Conservation (phyloP, 352 stramenopile species). For the Plasmopara muralis region DNA sequence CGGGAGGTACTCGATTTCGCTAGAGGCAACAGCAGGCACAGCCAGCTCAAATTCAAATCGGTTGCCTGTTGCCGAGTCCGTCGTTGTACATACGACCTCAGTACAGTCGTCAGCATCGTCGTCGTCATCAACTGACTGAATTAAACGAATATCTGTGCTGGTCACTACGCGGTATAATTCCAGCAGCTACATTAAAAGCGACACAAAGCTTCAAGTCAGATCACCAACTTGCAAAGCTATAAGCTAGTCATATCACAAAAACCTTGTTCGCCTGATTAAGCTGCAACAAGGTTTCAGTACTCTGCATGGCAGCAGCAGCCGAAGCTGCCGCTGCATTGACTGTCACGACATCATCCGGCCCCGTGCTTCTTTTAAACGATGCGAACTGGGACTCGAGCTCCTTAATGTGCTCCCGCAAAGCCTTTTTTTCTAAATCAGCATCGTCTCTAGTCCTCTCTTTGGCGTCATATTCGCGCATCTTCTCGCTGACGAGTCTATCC, state of each 20-base stretch:
- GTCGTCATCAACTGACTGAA: conserved; percentile 51
- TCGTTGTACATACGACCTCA: conserved; percentile 59
- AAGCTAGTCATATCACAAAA: background rate
- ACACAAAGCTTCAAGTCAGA: background rate
- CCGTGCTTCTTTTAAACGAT: conserved; percentile 38
- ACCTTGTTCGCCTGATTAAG: conserved; percentile 73
- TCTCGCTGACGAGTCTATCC: conserved; percentile 43
- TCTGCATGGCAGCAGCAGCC: conserved; percentile 29
- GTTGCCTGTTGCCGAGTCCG: conserved; percentile 57
- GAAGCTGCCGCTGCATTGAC: conserved; percentile 28
- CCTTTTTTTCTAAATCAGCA: conserved; percentile 30
- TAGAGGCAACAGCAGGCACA: conserved; percentile 48
- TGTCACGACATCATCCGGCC: conserved; percentile 30
- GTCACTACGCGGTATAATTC: conserved; percentile 73
- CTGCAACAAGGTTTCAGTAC: conserved; percentile 42
- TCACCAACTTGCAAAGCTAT: background rate
- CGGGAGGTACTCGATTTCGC: conserved; percentile 78
- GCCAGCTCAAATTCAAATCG: conserved; percentile 73
- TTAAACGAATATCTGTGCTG: conserved; percentile 69
- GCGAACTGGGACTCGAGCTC: conserved; percentile 52
- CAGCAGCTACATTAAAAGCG: conserved; percentile 39
- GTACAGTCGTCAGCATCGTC: conserved; percentile 45
- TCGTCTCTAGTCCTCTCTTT: conserved; percentile 25
- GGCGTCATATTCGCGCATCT: conserved; percentile 33
- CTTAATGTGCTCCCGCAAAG: conserved; percentile 36